Conservation (phyloP, 306 rosid species). For the Astragalus glycyphyllos region DNA sequence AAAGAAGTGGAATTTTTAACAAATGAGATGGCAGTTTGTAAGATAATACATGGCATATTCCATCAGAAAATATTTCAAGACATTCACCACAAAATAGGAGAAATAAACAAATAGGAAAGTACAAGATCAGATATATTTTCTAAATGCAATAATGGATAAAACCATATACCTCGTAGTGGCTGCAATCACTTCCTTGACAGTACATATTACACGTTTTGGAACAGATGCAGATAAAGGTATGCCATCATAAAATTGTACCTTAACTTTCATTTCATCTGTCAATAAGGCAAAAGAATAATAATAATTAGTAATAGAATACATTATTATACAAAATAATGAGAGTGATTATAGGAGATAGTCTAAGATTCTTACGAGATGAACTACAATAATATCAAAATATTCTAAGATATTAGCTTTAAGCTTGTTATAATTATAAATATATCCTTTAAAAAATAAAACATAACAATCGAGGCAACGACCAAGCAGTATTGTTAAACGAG, state of each 20-base stretch:
- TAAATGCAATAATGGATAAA: conserved; percentile 20
- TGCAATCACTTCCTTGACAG: conserved; percentile 80
- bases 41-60: neutral
- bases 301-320: conserved; percentile 26
- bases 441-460: too few relatives aligned
- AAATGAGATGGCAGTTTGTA: neutral
- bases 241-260: conserved; percentile 75
- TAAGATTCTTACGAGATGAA: too few relatives aligned
- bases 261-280: conserved; percentile 88
- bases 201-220: conserved; percentile 87
- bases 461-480: too few relatives aligned
- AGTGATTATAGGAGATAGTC: too few relatives aligned
- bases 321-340: neutral
- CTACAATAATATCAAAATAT: too few relatives aligned
- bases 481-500: too few relatives aligned
- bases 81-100: conserved; percentile 24
- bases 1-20: too few relatives aligned
- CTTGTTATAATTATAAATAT: too few relatives aligned
- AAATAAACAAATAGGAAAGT: conserved; percentile 9
- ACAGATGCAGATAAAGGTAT: conserved; percentile 83
- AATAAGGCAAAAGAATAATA: conserved; percentile 39
- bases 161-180: conserved; percentile 71
- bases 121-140: conserved; percentile 17
- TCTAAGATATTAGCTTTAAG: too few relatives aligned
- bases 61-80: conserved; percentile 26